A percentile compares a stretch with the other conserved stretches of the same genome.
phyloP scores from a whole-genome alignment of 1,139 yeast genomes.

The Kazachstania sp. region DNA sequence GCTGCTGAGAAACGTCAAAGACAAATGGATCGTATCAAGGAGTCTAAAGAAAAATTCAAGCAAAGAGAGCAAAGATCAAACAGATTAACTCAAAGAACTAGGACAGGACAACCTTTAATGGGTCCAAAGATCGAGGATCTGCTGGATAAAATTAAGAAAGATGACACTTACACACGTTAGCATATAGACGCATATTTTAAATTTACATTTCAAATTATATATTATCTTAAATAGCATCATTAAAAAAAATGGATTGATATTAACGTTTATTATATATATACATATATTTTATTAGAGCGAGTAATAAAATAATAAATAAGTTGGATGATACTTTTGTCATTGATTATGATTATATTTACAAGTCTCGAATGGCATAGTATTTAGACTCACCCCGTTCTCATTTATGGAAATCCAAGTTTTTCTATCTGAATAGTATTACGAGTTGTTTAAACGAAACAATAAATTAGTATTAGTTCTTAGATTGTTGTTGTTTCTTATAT shows the following conservation, averaged over 20 bases:
- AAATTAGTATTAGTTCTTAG: slow-evolving; percentile 8
- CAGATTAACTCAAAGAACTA: slow-evolving; percentile 50
- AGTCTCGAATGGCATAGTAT: too few relatives aligned
- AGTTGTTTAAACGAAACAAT: not conserved
- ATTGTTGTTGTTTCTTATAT: slow-evolving; percentile 49
- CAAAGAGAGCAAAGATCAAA: slow-evolving; percentile 44
- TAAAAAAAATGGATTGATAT: not conserved
- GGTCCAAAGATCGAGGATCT: slow-evolving; percentile 78
- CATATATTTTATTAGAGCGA: not conserved
- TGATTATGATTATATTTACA: too few relatives aligned
- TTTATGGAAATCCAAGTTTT: too few relatives aligned
- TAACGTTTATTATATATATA: not conserved
- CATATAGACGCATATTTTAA: not conserved
- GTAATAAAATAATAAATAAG: too few relatives aligned
- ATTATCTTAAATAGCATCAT: not conserved
- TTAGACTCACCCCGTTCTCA: too few relatives aligned
- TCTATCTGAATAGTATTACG: too few relatives aligned
- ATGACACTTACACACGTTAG: slow-evolving; percentile 30
- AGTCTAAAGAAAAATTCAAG: slow-evolving; percentile 27
- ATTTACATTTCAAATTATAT: not conserved
- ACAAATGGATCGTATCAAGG: slow-evolving; percentile 25
- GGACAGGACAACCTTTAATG: slow-evolving; percentile 81
- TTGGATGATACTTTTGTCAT: not conserved
- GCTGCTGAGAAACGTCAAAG: slow-evolving; percentile 31
- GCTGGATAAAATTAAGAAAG: slow-evolving; percentile 64